Evolutionary conservation across 495 filamentous ascomycete species (phyloP).

Genomic region (Neurospora tetrasperma): DNA sequence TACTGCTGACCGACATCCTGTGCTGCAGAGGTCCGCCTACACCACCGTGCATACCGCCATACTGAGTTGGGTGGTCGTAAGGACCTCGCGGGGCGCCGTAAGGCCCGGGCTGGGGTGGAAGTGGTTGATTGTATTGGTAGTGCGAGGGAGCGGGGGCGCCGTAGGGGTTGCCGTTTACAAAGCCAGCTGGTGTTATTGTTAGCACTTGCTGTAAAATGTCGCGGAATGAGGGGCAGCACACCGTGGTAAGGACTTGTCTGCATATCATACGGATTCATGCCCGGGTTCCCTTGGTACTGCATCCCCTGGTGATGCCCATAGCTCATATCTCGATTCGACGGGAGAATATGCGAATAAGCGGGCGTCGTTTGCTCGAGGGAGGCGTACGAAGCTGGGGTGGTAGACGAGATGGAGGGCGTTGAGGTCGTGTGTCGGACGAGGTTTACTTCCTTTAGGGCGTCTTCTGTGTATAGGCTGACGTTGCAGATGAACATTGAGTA

Average conservation of each 20-base stretch:
- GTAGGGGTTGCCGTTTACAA: constrained; percentile 11
- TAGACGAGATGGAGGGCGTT: constrained; percentile 81
- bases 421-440: constrained; percentile 80
- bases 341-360: constrained; percentile 24
- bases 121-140: constrained; percentile 16
- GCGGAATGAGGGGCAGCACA: background rate
- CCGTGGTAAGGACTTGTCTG: constrained; percentile 15
- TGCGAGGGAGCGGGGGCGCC: constrained; percentile 18
- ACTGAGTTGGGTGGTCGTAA: constrained; percentile 11
- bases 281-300: constrained; percentile 10
- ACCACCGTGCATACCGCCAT: constrained; percentile 3
- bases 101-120: constrained; percentile 9
- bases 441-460: constrained; percentile 83
- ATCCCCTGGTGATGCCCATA: constrained; percentile 15
- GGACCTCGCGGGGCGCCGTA: constrained; percentile 15
- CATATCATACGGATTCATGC: constrained; percentile 18
- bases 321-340: constrained; percentile 19
- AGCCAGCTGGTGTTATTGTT: constrained; percentile 4
- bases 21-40: constrained; percentile 3
- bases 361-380: constrained; percentile 23
- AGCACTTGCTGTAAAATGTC: background rate
- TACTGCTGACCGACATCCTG: constrained; percentile 26
- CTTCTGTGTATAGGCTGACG: constrained; percentile 83
- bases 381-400: constrained; percentile 32
- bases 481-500: constrained; percentile 85